Evolutionary conservation across 129 eudicot genomes (phyloP), one percentile per base, ranked within the genome.

Genomic region (carrot (Daucus carota)): DNA sequence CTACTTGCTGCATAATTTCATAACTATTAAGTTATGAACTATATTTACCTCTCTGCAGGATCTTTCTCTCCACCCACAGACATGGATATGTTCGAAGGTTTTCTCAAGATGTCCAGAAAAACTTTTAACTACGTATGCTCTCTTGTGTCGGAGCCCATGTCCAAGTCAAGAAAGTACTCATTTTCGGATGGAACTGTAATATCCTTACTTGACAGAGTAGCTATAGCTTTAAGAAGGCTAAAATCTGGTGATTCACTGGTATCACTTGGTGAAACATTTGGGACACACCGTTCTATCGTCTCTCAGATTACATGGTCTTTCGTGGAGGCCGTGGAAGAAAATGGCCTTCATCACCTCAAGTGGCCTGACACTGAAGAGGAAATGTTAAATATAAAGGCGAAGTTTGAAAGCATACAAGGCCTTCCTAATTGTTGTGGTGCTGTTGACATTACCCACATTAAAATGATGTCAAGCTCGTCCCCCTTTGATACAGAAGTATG

Each of bases 381-480:
- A 80, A 77, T 88, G 85, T 7, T 81, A 0, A 70, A 76, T 22
- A 87, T 93, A 47, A 90, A 93, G 72, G 72, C 83, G 52, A 82
- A 88, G 81, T 93, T 93, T 73, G 90, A 90, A 80, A 85, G 81
- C 22, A 85, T 90, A 12, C 81, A 86, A 79, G 96, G 95, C 76
- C 85, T 93, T 48, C 98, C 96, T 0, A 93, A 93, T 73, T 93
- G 98, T 75, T 93, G 98, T 80, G 98, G 96, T 0, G 98, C 91
- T 1, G 87, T 93, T 69, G 98, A 93, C 67, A 86, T 88, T 71
- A 90, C 98, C 38, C 96, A 93, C 60, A 88, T 93, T 60, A 76
- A 73, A 67, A 93, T 93, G 96, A 45, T 75, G 78, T 50, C 90
- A 73, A 74, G 95, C 1, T 52, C 85, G 0, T 36, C 95, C 0